phyloP scores from a whole-genome alignment of 2,329 filamentous ascomycete species.

The Berkeleyomyces rouxiae region DNA sequence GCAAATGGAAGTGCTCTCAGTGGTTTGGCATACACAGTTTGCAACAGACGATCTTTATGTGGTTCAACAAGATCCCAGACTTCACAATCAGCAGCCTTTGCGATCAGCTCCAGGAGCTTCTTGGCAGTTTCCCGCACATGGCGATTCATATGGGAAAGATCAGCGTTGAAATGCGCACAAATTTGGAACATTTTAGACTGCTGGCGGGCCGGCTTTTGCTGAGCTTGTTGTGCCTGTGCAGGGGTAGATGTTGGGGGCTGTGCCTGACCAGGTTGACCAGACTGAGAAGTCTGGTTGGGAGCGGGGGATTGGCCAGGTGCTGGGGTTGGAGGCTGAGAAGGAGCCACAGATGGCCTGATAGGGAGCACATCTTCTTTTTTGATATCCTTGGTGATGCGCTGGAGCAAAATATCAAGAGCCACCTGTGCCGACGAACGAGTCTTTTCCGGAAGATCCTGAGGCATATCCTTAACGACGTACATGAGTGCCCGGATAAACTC shows the following conservation, averaged over 20 bases:
- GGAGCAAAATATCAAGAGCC: slow-evolving; percentile 64
- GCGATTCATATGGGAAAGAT: slow-evolving; percentile 89
- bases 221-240: slow-evolving; percentile 22
- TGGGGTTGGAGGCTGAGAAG: slow-evolving; percentile 15
- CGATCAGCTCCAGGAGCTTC: slow-evolving; percentile 62
- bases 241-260: background rate
- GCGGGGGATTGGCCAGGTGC: slow-evolving; percentile 23
- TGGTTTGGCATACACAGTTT: slow-evolving; percentile 89
- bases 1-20: slow-evolving; percentile 81
- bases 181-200: slow-evolving; percentile 35
- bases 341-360: background rate
- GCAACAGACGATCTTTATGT: slow-evolving; percentile 76
- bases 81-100: slow-evolving; percentile 58
- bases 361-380: slow-evolving; percentile 58
- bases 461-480: slow-evolving; percentile 98
- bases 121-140: slow-evolving; percentile 82
- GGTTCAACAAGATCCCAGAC: slow-evolving; percentile 80
- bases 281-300: slow-evolving; percentile 19
- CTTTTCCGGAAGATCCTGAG: slow-evolving; percentile 77
- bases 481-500: slow-evolving; percentile 84
- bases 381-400: slow-evolving; percentile 59
- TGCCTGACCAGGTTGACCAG: background rate
- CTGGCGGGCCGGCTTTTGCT: slow-evolving; percentile 38
- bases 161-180: slow-evolving; percentile 70
- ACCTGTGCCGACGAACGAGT: slow-evolving; percentile 70